Base-by-base conservation (phyloP, 176 grass and related monocot species). In the Bolboschoenus planiculmis region DNA sequence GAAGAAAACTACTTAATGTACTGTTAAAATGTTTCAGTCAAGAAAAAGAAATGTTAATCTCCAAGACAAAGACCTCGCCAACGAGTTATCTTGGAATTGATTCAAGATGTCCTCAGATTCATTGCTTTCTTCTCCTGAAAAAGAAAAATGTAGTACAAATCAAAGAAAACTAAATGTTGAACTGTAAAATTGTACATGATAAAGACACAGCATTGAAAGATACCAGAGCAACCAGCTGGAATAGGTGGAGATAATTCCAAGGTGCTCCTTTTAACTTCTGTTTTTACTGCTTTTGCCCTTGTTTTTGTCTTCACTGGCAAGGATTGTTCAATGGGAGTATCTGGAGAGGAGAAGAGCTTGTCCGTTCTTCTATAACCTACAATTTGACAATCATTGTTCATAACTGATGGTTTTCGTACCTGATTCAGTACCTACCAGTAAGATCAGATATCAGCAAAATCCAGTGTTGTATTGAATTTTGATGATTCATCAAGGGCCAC, bases 111-210 rank as follows among this genome's bases (percentile, higher is more conserved):
- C 83, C 60, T 86, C 84, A 62, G 82, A 88, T 70, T 74, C 66
- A 85, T 58, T 55, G 86, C 87, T 88, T 90, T 91, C 89, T 87
- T 90, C 87, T 63, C 56, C 87, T 84, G 78, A 90, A 75, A 87
- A 56, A 64, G 34, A 88, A 34, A 84, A 47, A 60, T 27, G 24
- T 56, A 78, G 29, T 24, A 82, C 31, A 48, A 82, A 42, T 60
- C 11, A 65, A 66, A 82, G 35, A 44, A 47, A 47, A 34, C 23
- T 11, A 71, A 80, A 23, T 20, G 26, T 48, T 5, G 47, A 79
- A 78, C 61, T 81, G 30, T 60, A 79, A 33, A 83, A 59, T 46
- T 80, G 83, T 84, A 16, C 0, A 68, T 78, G 58, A 76, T 27
- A 42, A 59, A 13, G 66, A 53, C 23, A 21, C 39, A 73, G 73